Conservation (phyloP, 306 rosid genomes). For the Senna siamea region DNA sequence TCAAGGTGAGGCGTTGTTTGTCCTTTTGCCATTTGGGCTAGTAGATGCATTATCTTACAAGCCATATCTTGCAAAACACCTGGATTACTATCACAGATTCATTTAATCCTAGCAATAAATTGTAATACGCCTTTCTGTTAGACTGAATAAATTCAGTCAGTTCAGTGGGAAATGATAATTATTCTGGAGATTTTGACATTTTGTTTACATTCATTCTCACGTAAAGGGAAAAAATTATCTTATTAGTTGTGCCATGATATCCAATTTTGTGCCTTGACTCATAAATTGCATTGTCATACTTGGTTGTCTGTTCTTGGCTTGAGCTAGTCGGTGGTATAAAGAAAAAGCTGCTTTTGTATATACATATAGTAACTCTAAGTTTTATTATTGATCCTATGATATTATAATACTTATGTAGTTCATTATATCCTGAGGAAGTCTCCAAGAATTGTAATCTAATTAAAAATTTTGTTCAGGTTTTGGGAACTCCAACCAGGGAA, state of each 20-base stretch:
- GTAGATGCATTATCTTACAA: background rate
- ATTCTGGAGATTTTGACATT: conserved; percentile 16
- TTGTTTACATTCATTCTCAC: conserved; percentile 16
- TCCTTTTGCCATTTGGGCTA: conserved; percentile 3
- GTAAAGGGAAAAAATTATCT: conserved; percentile 23
- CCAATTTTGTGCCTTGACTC: conserved; percentile 19
- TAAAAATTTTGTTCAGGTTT: conserved; percentile 63
- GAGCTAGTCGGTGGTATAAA: conserved; percentile 25
- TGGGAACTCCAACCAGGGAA: conserved; percentile 99
- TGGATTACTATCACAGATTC: conserved; percentile 32
- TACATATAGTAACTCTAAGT: conserved; percentile 12
- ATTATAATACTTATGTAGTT: background rate
- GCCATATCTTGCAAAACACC: background rate
- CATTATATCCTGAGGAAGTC: conserved; percentile 12
- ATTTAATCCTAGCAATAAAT: conserved; percentile 14
- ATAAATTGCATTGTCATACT: conserved; percentile 11
- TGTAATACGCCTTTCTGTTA: conserved; percentile 10
- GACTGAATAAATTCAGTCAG: no score
- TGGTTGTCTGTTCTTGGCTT: conserved; percentile 31
- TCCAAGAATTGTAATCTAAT: background rate
- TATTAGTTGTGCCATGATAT: conserved; percentile 7
- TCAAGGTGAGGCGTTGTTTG: conserved; percentile 64
- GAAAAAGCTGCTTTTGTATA: conserved; percentile 2
- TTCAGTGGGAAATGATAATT: conserved; percentile 13
- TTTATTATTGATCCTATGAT: conserved; percentile 26